These are phyloP conservation scores for Durio zibethinus DNA, from an alignment of 345 rosid genomes.

Conservation along the genomic window DNA sequence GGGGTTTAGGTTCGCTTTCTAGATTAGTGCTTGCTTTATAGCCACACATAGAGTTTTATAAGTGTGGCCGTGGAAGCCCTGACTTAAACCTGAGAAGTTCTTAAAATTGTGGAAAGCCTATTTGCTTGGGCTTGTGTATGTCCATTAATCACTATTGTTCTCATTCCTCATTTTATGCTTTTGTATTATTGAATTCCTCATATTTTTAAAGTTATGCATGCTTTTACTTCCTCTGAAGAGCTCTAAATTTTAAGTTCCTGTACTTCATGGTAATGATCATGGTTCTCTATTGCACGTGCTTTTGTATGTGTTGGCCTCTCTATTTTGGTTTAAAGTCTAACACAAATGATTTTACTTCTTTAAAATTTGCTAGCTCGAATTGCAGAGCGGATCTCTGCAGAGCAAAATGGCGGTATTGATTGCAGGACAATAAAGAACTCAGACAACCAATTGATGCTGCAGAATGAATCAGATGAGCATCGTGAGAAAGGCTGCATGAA, in stretches of 20 bases:
- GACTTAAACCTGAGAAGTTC: neutral
- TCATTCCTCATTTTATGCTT: slow-evolving; percentile 4
- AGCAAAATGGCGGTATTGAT: slow-evolving; percentile 28
- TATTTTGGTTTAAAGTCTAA: neutral
- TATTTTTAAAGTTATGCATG: neutral
- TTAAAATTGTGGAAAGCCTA: neutral
- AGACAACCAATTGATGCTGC: slow-evolving; percentile 31
- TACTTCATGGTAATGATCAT: neutral
- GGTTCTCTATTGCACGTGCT: neutral
- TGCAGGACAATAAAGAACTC: slow-evolving; percentile 33
- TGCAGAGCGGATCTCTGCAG: slow-evolving; percentile 44
- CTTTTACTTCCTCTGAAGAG: neutral
- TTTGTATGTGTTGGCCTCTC: neutral
- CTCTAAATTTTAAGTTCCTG: neutral
- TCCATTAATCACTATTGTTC: neutral
- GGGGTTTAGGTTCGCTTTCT: neutral
- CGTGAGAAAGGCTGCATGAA: slow-evolving; percentile 40
- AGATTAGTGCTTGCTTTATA: neutral
- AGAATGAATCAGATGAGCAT: slow-evolving; percentile 35
- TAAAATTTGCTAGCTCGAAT: slow-evolving; percentile 26
- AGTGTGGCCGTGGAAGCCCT: neutral
- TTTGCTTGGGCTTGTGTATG: neutral
- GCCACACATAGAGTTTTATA: neutral
- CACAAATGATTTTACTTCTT: slow-evolving; percentile 6
- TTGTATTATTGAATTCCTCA: neutral